Conservation (phyloP, 305 asterid species). For the Fraxinus greggii region DNA sequence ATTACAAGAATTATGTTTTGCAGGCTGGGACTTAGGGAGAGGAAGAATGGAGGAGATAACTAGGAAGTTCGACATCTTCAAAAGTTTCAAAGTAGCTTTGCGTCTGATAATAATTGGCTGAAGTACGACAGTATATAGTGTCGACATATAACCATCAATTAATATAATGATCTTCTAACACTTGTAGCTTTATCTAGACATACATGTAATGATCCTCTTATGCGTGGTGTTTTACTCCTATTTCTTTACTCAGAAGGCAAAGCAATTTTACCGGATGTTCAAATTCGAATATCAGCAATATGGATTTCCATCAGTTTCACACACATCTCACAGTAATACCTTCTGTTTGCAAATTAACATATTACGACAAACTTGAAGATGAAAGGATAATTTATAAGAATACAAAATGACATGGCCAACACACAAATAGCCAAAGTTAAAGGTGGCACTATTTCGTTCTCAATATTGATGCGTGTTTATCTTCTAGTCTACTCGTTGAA, state of each 20-base stretch:
- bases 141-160: not conserved
- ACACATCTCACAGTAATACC: not conserved
- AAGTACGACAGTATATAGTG: not conserved
- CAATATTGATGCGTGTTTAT: not conserved
- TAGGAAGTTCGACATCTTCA: not conserved
- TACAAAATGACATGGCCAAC: slow-evolving; percentile 3
- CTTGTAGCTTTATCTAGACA: no score
- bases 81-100: not conserved
- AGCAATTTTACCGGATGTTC: not conserved
- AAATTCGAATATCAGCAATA: no score
- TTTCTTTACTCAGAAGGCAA: not conserved
- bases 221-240: not conserved
- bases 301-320: not conserved
- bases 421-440: slow-evolving; percentile 15
- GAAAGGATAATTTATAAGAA: not conserved
- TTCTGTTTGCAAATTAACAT: not conserved
- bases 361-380: not conserved
- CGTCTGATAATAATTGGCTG: not conserved
- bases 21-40: slow-evolving; percentile 47
- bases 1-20: not conserved
- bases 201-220: not conserved
- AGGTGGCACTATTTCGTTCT: not conserved
- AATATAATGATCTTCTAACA: no score
- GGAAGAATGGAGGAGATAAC: not conserved
- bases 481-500: not conserved